Evolutionary conservation across 2,329 filamentous ascomycete species (phyloP).

Genomic region (Claviceps spartinae): DNA sequence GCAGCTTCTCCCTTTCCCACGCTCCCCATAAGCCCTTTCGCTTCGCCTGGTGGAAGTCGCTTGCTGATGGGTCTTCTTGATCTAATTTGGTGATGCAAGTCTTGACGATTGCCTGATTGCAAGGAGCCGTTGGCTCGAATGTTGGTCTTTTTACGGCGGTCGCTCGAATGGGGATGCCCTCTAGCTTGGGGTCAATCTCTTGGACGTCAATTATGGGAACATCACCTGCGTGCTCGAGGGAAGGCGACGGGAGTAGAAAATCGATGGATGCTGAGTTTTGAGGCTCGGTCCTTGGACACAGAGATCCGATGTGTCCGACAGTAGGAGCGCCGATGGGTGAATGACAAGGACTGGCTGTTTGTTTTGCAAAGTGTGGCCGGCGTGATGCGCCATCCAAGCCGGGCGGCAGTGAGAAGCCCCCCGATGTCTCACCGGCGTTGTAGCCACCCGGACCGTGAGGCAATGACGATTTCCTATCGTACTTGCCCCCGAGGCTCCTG

Average conservation of each 20-base stretch:
- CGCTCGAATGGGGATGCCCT: conserved; percentile 43
- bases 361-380: conserved; percentile 19
- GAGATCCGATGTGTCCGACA: conserved; percentile 23
- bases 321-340: conserved; percentile 23
- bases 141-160: conserved; percentile 38
- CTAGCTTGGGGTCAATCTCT: conserved; percentile 43
- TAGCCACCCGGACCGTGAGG: conserved; percentile 11
- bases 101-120: conserved; percentile 16
- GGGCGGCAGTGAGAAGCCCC: conserved; percentile 17
- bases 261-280: conserved; percentile 21
- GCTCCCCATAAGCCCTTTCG: not conserved
- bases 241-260: conserved; percentile 19
- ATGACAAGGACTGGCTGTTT: conserved; percentile 16
- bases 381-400: conserved; percentile 22
- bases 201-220: conserved; percentile 42
- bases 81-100: conserved; percentile 15
- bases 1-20: conserved; percentile 2
- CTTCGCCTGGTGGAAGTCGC: not conserved
- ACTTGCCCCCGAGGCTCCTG: conserved; percentile 13
- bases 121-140: conserved; percentile 18
- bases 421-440: conserved; percentile 9
- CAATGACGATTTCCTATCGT: conserved; percentile 6
- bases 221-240: conserved; percentile 18
- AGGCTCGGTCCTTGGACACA: conserved; percentile 32
- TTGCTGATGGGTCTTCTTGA: conserved; percentile 14